Evolutionary conservation across 2,329 filamentous ascomycete species (phyloP), one percentile per base, ranked within the genome.

Genomic region (Diaporthe eres): DNA sequence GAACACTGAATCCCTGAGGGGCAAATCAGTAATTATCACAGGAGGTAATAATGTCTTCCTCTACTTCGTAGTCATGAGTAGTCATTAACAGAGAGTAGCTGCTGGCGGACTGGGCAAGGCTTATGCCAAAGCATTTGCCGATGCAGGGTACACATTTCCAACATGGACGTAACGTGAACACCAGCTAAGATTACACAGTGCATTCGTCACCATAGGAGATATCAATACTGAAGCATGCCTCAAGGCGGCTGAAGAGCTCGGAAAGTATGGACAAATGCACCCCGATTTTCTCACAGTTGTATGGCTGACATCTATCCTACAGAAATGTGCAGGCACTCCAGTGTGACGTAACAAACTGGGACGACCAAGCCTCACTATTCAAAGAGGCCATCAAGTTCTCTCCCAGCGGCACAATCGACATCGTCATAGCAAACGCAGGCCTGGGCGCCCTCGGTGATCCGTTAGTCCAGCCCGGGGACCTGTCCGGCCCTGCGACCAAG

Each of bases 281-380:
- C 3, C 6, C 1, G 9, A 15, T 2, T 4, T 13, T 8, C 15
- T 7, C 12, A 7, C 13, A 12, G 0, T n/a, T 37, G 8, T n/a
- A 1, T 37, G 12, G 34, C 57, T 60, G 10, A 60, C 34, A 2
- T 1, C 4, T 7, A 13, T 60, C 31, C 57, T 3, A 1, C 57
- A 60, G 57, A 60, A 37, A 39, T 7, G 19, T 60, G 19, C 57
- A 60, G 34, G 57, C 57, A 0, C 12, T 60, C 34, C 2, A 39
- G 1, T 60, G 57, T 5, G 57, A 60, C 7, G 53, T 57, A 0
- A 57, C 53, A 57, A 57, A 7, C 53, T 57, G 55, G 31, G 55
- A 58, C 3, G 55, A 58, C 9, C 55, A 58, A 3, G 55, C 55
- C 55, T 37, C 55, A 10, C 19, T 37, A 22, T 37, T 58, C 31